Evolutionary conservation across 31 red algal species (phyloP), one percentile per base, ranked within the genome.

Genomic region (Odonthalia washingtoniensis): DNA sequence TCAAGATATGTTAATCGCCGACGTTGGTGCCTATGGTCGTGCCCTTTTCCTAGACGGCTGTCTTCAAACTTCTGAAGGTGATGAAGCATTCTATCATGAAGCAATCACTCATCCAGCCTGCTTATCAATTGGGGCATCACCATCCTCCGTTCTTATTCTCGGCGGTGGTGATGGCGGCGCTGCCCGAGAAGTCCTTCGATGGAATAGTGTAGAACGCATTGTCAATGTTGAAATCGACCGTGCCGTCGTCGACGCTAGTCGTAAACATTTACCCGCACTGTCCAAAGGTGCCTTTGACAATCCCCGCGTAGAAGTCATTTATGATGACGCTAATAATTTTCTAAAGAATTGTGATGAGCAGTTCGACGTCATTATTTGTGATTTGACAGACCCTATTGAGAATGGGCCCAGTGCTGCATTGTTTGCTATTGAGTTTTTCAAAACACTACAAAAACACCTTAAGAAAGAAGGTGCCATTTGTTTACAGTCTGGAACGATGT

Each of bases 31-130:
- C 28, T 99, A 99, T 52, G 97, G 97, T 26, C 89, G 90, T 1
- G 97, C 91, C 5, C 81, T 99, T 34, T 88, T 99, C 27, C 89
- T 99, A 2, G 97, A 99, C 61, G 94, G 92, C 41, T 82, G 87
- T 4, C 67, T 96, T 24, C 97, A 99, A 87, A 87, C 86, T 64
- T 64, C 97, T 38, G 84, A 89, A 16, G 85, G 87, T n/a, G 97
- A 99, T 81, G 97, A 99, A 84, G 78, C 70, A 32, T 78, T 95
- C 42, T 99, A 99, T 73, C 97, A 99, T 70, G 95, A 99, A 74
- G 91, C 95, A 27, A 62, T 99, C 1, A 87, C 92, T 39, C 97
- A 99, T 73, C 43, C 90, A 38, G 89, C 97, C 14, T 86, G 76
- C 40, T 36, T 99, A 0, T n/a, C 89, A 26, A 84, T 91, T 84